Conservation (phyloP, 441 rosid species). For the Erysimum pusillum region DNA sequence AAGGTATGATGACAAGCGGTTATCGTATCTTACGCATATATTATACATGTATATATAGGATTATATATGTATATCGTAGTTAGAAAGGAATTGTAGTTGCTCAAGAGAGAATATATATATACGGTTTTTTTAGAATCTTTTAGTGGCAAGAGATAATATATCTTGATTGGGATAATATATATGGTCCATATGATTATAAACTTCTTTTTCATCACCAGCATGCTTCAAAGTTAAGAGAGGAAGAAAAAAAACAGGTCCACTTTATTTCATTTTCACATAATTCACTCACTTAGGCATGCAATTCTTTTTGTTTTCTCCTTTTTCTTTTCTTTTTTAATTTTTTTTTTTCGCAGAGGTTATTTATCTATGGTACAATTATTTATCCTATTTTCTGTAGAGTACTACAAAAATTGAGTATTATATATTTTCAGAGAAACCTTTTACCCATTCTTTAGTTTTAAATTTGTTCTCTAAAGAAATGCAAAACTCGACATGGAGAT, state of each 20-base stretch:
- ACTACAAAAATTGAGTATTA: constrained; percentile 1
- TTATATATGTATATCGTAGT: constrained; percentile 1
- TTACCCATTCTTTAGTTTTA: background rate
- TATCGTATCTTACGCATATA: background rate
- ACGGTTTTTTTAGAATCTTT: constrained; percentile 7
- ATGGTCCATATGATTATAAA: constrained; percentile 46
- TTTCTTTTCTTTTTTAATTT: constrained; percentile 19
- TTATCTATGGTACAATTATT: constrained; percentile 21
- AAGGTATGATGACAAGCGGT: background rate
- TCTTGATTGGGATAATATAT: constrained; percentile 6
- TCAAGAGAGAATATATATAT: constrained; percentile 15
- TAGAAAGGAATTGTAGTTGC: background rate
- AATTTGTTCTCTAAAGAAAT: background rate
- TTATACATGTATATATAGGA: background rate
- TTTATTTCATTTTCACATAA: constrained; percentile 50
- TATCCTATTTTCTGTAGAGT: background rate
- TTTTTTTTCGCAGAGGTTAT: background rate
- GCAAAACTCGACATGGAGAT: constrained; percentile 19
- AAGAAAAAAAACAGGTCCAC: constrained; percentile 45
- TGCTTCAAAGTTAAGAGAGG: constrained; percentile 52
- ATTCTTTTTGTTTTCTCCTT: constrained; percentile 46
- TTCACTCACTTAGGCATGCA: constrained; percentile 50
- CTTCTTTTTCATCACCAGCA: constrained; percentile 49
- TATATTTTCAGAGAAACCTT: constrained; percentile 4
- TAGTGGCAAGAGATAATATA: constrained; percentile 9